Evolutionary conservation across 2,329 filamentous ascomycete species (phyloP), one percentile per base, ranked within the genome.

Genomic region (Ceratocystis variospora): DNA sequence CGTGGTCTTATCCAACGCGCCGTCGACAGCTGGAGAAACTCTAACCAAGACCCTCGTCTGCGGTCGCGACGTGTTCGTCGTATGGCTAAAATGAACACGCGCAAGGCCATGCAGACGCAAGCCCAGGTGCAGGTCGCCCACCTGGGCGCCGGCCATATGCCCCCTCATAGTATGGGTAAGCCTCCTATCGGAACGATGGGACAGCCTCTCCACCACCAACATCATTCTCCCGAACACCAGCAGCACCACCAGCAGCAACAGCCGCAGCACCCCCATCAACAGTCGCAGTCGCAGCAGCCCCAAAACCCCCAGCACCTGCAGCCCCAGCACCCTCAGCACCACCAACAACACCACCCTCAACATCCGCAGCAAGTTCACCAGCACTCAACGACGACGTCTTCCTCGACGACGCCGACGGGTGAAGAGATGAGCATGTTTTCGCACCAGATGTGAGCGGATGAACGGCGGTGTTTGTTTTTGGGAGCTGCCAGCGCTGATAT

Each of bases 21-120:
- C 1, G 94, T 99, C 57, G 94, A 99, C 77, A 96, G 92, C 79
- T 97, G 94, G 94, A 84, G 94, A 69, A 99, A 99, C 79, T 97
- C 93, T 82, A 97, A 97, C 77, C 91, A 96, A 78, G 94, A 99
- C 72, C 90, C 90, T 62, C 84, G 92, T 71, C 80, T 97, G 73
- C 85, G 94, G 74, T 97, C 93, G 76, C 83, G 94, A 75, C 83
- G 94, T 71, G 94, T 99, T 67, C 86, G 94, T 70, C 86, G 94
- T 70, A 94, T 96, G 89, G 92, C 92, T 66, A 99, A 99, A 81
- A 90, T 96, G 78, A 94, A 87, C 77, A 92, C 84, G 73, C 86
- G 93, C 74, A 93, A 94, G 77, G 81, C 85, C 62, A 83, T 86
- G 70, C 82, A 83, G 72, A 76, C 80, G 69, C 85, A 83, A 69